Conservation (phyloP, 148 eudicot genomes). For the Rhododendron mucronatum region DNA sequence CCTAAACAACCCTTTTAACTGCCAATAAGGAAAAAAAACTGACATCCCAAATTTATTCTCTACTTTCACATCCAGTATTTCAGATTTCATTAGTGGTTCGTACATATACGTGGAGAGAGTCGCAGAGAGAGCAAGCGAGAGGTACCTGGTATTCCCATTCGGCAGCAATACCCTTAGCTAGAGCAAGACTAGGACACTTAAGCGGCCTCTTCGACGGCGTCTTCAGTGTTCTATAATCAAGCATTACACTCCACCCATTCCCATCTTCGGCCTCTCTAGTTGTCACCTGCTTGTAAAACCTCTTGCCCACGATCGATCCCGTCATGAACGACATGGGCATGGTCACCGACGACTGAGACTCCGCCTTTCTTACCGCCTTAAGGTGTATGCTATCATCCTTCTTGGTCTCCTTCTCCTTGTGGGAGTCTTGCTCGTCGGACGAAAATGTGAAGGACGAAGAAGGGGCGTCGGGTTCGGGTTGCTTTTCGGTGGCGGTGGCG, state of each 20-base stretch:
- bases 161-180: slow-evolving; percentile 85
- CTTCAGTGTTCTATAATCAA: slow-evolving; percentile 83
- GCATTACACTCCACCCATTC: slow-evolving; percentile 81
- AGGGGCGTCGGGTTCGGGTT: slow-evolving; percentile 26
- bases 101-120: neutral
- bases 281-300: slow-evolving; percentile 69
- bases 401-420: neutral
- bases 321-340: slow-evolving; percentile 93
- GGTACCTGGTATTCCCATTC: slow-evolving; percentile 91
- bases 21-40: no score
- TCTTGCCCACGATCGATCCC: slow-evolving; percentile 78
- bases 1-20: no score
- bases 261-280: slow-evolving; percentile 84
- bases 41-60: neutral
- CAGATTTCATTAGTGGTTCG: neutral
- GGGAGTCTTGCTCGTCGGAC: slow-evolving; percentile 14
- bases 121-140: neutral
- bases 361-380: slow-evolving; percentile 26
- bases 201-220: slow-evolving; percentile 74
- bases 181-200: slow-evolving; percentile 61
- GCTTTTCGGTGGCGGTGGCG: slow-evolving; percentile 20
- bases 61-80: neutral
- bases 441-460: slow-evolving; percentile 49
- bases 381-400: slow-evolving; percentile 30
- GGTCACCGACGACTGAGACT: slow-evolving; percentile 51